Evolutionary conservation across 163 green algal species (phyloP), one percentile per base, ranked within the genome.

Genomic region (Scenedesmus sp.): DNA sequence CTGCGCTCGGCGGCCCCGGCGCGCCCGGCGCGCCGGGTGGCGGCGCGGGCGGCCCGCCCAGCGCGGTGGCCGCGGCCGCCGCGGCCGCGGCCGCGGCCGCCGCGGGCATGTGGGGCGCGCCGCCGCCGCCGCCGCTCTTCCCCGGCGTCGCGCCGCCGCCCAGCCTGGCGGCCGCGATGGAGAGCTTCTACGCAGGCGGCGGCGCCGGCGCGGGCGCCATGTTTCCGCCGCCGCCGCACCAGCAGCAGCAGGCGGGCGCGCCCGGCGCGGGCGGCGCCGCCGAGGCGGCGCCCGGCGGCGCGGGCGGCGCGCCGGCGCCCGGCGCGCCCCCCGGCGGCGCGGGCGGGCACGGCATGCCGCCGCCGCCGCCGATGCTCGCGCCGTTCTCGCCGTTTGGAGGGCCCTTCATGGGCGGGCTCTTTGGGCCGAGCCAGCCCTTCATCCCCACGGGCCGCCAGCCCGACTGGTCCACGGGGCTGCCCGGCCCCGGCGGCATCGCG

Each of bases 391-490:
- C 71, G n/a, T 80, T 85, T 24, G 75, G 70, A 31, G 63, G 69
- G 29, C 51, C 44, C 1, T 75, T 69, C 17, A 90, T 90, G 69
- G 79, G 82, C 33, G 75, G 85, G 29, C 29, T 89, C 31, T 87
- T 72, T 80, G 75, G 53, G 56, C 69, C 69, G 28, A 58, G 26
- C 48, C 75, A 70, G 42, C 82, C 84, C 22, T 92, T 92, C 60
- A 53, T 92, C 3, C 88, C 88, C 22, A 92, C 86, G 36, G 86
- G 88, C 75, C 87, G 87, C 64, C 83, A 90, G 78, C 88, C 88
- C 34, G 88, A 92, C 64, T 92, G 88, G 87, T 90, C 85, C 50
- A 89, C 85, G 4, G 71, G 71, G 31, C 58, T 80, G 42, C 31
- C 58, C 15, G n/a, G n/a, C n/a, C n/a, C n/a, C n/a, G 48, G 66